phyloP scores from a whole-genome alignment of 805 yeast species.

The Suhomyces sp. region DNA sequence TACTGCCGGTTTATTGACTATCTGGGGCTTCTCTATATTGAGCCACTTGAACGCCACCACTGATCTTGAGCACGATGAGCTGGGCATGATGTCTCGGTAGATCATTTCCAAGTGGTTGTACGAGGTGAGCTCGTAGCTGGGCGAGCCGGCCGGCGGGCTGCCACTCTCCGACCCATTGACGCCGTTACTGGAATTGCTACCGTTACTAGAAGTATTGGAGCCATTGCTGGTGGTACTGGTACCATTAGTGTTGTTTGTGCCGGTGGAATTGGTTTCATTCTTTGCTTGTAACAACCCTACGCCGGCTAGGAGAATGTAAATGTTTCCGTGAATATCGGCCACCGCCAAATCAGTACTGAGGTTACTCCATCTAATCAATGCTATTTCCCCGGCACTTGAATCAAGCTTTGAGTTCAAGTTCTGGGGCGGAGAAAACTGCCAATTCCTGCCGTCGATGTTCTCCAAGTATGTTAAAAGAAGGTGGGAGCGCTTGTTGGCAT shows the following conservation, averaged over 20 bases:
- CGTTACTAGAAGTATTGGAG: conserved; percentile 11
- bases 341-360: conserved; percentile 80
- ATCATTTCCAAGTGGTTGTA: conserved; percentile 48
- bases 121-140: conserved; percentile 42
- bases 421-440: conserved; percentile 71
- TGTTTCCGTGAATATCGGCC: conserved; percentile 67
- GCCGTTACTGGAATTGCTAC: not conserved
- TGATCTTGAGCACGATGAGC: conserved; percentile 13
- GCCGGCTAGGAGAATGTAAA: conserved; percentile 41
- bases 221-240: not conserved
- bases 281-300: conserved; percentile 36
- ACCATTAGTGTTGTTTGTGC: not conserved
- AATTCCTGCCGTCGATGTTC: conserved; percentile 67
- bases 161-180: not conserved
- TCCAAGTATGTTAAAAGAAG: conserved; percentile 66
- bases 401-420: conserved; percentile 29
- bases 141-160: conserved; percentile 18
- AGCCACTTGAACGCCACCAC: conserved; percentile 67
- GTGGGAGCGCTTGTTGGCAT: conserved; percentile 41
- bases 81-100: conserved; percentile 37
- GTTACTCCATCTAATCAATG: conserved; percentile 67
- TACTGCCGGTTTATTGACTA: conserved; percentile 58
- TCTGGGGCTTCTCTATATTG: conserved; percentile 63
- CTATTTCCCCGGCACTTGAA: conserved; percentile 25
- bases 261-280: conserved; percentile 12